These are phyloP conservation scores for Ceratocystis huliohia DNA, from an alignment of 2,329 filamentous ascomycete species.

Conservation along the genomic window DNA sequence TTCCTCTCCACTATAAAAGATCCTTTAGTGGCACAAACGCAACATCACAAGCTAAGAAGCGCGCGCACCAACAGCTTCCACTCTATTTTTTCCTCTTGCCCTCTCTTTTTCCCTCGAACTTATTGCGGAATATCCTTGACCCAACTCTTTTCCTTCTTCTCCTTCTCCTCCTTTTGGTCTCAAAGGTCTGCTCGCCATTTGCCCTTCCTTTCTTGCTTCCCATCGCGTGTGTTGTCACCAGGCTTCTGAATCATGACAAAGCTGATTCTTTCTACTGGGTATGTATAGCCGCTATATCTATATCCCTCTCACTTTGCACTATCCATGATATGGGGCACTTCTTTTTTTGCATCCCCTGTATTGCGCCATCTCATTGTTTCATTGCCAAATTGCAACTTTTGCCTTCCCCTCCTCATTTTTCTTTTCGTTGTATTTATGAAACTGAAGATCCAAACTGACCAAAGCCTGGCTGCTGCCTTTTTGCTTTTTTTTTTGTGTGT, in stretches of 20 bases:
- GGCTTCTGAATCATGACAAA: slow-evolving; percentile 43
- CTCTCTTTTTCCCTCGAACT: not conserved
- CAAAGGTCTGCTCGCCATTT: not conserved
- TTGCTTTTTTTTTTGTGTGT: not conserved
- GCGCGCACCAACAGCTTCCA: not conserved
- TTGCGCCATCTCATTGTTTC: not conserved
- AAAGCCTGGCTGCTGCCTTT: not conserved
- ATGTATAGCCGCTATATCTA: slow-evolving; percentile 23
- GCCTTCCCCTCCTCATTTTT: not conserved
- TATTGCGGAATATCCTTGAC: not conserved
- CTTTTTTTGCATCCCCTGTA: not conserved
- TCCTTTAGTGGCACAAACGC: slow-evolving; percentile 8
- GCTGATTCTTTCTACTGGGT: slow-evolving; percentile 78
- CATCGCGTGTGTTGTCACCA: not conserved
- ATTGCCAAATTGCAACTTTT: not conserved
- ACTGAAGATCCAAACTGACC: slow-evolving; percentile 21
- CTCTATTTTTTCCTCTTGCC: not conserved
- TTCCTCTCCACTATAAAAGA: slow-evolving; percentile 9
- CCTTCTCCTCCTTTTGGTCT: not conserved
- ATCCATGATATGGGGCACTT: not conserved
- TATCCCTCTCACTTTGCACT: not conserved
- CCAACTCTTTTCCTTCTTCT: not conserved
- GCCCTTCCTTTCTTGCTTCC: not conserved
- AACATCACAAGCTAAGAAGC: slow-evolving; percentile 2
- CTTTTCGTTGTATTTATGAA: not conserved